Evolutionary conservation across 768 basidiomycete genomes (phyloP), one percentile per base, ranked within the genome.

Genomic region (Suillus subluteus): DNA sequence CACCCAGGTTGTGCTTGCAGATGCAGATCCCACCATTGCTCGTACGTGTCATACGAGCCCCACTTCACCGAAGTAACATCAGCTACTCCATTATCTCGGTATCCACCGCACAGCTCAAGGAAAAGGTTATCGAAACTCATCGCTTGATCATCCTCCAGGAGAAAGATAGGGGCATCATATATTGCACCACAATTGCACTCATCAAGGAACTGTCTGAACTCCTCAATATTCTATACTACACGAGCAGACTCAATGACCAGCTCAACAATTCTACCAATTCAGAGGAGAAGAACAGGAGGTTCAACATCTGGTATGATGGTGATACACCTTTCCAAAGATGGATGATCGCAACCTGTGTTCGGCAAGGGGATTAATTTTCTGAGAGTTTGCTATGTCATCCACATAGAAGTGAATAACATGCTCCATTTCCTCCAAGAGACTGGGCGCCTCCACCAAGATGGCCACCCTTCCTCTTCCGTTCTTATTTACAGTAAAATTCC

Each of bases 101-200:
- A 1, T 0, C 32, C 0, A 0, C 23, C 0, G 3, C 38, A 1
- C 13, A 46, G 0, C 11, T 50, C 12, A 50, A 50, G 48, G 48
- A 50, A 7, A 50, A 50, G 0, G 62, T 7, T 0, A 44, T 1
- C 5, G 50, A 26, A 48, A 68, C 63, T 1, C 9, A 15, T 6
- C 44, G 58, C 0, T 2, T n/a, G 0, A 26, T 46, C 8, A 16
- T 50, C 23, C 48, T 50, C 13, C 23, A 26, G 13, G 48, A 50
- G 23, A 50, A 63, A 16, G 62, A 71, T 1, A 23, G 62, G 0
- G 70, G 65, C 0, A 38, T 71, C 0, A 68, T 71, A 6, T 71
- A 71, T 35, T 70, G 54, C 0, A 70, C 50, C 0, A 70, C 61
- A 0, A 26, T 52, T 1, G 23, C 23, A 13, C 50, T 52, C 50